Evolutionary conservation across 192 early-diverging fungal genomes (phyloP), one percentile per base, ranked within the genome.

Genomic region (Helicostylum pulchrum): DNA sequence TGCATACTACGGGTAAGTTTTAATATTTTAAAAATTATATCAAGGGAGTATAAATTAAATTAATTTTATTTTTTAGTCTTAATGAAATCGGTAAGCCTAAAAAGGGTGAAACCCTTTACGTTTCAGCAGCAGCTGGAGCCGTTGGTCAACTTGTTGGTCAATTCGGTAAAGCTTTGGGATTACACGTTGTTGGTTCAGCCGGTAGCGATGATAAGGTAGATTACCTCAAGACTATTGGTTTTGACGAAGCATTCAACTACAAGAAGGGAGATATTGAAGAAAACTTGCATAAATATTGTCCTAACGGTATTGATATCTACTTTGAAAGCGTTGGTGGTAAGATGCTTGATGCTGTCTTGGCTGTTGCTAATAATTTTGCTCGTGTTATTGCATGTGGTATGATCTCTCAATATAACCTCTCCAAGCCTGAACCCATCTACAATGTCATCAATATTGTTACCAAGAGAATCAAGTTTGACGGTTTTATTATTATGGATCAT

Each of bases 191-290:
- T 34, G 95, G 92, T 15, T 84, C 84, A 19, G 90, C 90, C 12
- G 92, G 93, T 6, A 79, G 82, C 7, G 91, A 94, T 62, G 90
- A 92, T 0, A 97, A 97, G 71, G 86, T 89, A n/a, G 78, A 74
- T 12, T 85, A 80, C 67, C 77, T 94, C 12, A 79, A 81, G 50
- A 70, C 78, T 4, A 78, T 81, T 39, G 88, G 88, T 9, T 89
- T 91, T 51, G 92, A 97, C 65, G 90, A 73, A 2, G 94, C 81
- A 7, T 90, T 97, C 81, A 97, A 95, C 80, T 97, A 97, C 88
- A 97, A 94, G 74, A 93, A 84, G 3, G 78, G 76, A 7, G 79
- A 76, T 21, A 64, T 69, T 34, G 64, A 69, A 2, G 71, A 64
- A 0, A 84, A 83, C 17, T 84, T 96, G 21, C 74, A 53, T 45